Conservation (phyloP, 2,329 filamentous ascomycete genomes). For the Didymella pinodella region DNA sequence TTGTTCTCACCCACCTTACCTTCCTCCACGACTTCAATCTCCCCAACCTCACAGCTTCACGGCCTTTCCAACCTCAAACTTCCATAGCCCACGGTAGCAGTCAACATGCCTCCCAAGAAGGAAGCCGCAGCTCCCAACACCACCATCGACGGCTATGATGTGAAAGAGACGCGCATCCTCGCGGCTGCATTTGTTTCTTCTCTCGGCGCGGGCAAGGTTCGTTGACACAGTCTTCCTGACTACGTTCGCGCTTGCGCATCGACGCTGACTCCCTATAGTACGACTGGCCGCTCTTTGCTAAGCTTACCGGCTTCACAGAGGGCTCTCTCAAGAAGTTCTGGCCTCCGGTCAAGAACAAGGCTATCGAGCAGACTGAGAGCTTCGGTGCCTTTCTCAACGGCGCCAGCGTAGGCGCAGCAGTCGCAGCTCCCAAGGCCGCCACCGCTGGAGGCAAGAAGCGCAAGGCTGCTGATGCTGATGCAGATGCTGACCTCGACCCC, state of each 20-base stretch:
- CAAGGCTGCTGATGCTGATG: conserved; percentile 27
- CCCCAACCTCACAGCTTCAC: not conserved
- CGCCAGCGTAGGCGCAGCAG: conserved; percentile 4
- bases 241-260: not conserved
- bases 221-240: not conserved
- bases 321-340: conserved; percentile 47
- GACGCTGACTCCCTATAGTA: conserved; percentile 26
- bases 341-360: conserved; percentile 45
- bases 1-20: not conserved
- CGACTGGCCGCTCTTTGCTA: conserved; percentile 42
- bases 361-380: conserved; percentile 30
- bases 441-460: conserved; percentile 31
- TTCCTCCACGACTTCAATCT: not conserved
- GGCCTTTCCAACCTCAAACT: not conserved
- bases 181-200: conserved; percentile 44
- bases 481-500: conserved; percentile 10
- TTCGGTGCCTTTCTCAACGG: conserved; percentile 31
- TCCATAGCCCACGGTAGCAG: not conserved
- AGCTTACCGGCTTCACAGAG: conserved; percentile 39
- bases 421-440: conserved; percentile 12
- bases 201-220: conserved; percentile 40
- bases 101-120: conserved; percentile 39
- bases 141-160: conserved; percentile 30
- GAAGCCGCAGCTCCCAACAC: conserved; percentile 9
- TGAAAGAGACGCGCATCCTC: conserved; percentile 39